Base-by-base conservation (phyloP, 768 basidiomycete species). In the Tulasnella sp. region DNA sequence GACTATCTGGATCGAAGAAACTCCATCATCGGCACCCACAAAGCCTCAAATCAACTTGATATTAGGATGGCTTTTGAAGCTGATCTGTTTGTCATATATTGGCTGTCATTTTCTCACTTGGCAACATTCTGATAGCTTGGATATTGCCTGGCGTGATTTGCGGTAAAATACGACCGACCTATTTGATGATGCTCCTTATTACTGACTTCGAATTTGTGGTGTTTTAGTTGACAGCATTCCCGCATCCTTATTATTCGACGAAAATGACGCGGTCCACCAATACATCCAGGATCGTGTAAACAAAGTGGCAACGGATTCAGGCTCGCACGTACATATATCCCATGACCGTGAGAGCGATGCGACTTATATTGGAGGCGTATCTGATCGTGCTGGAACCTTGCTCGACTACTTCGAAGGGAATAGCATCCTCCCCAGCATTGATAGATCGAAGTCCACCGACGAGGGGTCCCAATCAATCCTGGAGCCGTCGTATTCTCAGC, bases 191-290 rank as follows among this genome's bases (percentile, higher is more conserved):
- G 57, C 12, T 30, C 8, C 31, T 53, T 21, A 19, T 12, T 21
- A 22, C 25, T 60, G 50, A 60, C 45, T 43, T 21, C 49, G 25
- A 27, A 46, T 49, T 30, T 55, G 24, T 34, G 52, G 25, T 22
- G 5, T 19, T 45, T 30, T 60, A 79, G 83, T 81, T 91, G 61
- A 76, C 88, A 4, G 71, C 76, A 4, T 76, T 76, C 25, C 89
- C 88, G 0, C 88, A 86, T 68, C 81, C 88, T 0, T 87, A 81
- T 71, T 82, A 85, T 65, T 87, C 86, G 1, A 82, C 70, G 78
- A 80, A 17, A 92, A 91, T 66, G 83, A 86, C 63, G 65, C 74
- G 25, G 83, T 88, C 24, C 80, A 78, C 51, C 66, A 69, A 0
- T 83, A 82, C 66, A 70, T 92, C 30, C 71, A 85, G 25, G 66